Conservation (phyloP, 192 early-diverging fungal genomes). For the Gonapodya sp. region DNA sequence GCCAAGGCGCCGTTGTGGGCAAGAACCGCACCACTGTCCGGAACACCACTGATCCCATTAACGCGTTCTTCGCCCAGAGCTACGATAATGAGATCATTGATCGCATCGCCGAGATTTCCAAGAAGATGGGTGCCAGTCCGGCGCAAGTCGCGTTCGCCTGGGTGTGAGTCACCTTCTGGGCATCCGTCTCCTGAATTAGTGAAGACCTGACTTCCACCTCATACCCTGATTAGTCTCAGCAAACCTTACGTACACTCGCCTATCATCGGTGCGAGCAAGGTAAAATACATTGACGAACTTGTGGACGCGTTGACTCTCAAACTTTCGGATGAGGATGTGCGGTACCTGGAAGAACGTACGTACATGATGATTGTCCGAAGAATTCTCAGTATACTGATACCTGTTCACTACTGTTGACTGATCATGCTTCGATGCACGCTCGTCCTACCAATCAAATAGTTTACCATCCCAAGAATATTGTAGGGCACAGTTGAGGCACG, state of each 20-base stretch:
- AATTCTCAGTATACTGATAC: too few species aligned
- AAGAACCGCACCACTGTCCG: constrained; percentile 16
- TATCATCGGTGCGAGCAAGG: constrained; percentile 10
- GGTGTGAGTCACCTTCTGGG: neutral
- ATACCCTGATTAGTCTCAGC: neutral
- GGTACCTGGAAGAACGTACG: neutral
- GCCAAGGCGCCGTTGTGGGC: constrained; percentile 33
- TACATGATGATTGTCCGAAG: too few species aligned
- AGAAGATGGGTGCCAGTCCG: neutral
- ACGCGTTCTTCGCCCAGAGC: neutral
- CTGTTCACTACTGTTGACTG: too few species aligned
- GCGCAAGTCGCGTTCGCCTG: constrained; percentile 12
- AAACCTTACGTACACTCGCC: neutral
- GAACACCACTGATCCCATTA: constrained; percentile 12
- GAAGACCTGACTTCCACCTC: neutral
- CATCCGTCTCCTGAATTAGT: neutral
- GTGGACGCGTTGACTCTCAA: constrained; percentile 17
- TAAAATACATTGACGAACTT: constrained; percentile 16
- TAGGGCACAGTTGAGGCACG: too few species aligned
- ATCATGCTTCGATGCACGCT: too few species aligned
- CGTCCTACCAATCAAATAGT: too few species aligned
- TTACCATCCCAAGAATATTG: too few species aligned
- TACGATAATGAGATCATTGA: neutral
- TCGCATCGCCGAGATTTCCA: neutral
- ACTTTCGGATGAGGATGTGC: constrained; percentile 15